Base-by-base conservation (phyloP, 2,329 filamentous ascomycete species). In the Stachybotrys echinatus region DNA sequence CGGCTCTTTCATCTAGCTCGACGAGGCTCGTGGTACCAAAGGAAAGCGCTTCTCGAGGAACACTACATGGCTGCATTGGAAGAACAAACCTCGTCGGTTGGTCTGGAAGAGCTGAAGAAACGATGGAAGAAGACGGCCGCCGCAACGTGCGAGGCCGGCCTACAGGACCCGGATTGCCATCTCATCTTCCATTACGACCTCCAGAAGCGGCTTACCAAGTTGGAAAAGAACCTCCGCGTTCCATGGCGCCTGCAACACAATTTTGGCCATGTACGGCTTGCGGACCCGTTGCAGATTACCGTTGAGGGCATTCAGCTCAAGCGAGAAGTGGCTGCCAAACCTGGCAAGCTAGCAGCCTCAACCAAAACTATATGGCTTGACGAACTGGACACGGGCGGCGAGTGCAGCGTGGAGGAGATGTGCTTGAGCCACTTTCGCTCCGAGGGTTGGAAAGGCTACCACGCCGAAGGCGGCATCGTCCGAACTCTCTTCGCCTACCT, bases 321-420 rank as follows among this genome's bases (percentile, higher is more conserved):
- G 59, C 81, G 77, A 43, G 75, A 82, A 23, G 74, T 79, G 50
- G 55, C 58, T 48, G 56, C 61, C 12, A 78, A 65, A 59, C 69
- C 62, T 45, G 71, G 65, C 40, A 63, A 62, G 23, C 67, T 57
- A 58, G 70, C 59, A 62, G 53, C 76, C 10, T 81, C 80, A 52
- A 83, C 81, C 50, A 88, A 95, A 65, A 95, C 94, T 0, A 76
- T 90, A 42, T 99, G 94, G 94, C 72, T 96, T 1, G 91, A 97
- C 61, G 86, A 86, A 57, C 68, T 77, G 5, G 85, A 87, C 61
- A 78, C 74, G 8, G 78, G 79, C 31, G 83, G 79, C 19, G 87
- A 94, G 66, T 95, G 92, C 66, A 86, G 83, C 48, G 94, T 99
- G 12, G 94, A 99, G 71, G 87, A 82, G 50, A 96, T 99, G 91